phyloP scores from a whole-genome alignment of 805 yeast genomes.

The Saccharomycopsis javanensis region DNA sequence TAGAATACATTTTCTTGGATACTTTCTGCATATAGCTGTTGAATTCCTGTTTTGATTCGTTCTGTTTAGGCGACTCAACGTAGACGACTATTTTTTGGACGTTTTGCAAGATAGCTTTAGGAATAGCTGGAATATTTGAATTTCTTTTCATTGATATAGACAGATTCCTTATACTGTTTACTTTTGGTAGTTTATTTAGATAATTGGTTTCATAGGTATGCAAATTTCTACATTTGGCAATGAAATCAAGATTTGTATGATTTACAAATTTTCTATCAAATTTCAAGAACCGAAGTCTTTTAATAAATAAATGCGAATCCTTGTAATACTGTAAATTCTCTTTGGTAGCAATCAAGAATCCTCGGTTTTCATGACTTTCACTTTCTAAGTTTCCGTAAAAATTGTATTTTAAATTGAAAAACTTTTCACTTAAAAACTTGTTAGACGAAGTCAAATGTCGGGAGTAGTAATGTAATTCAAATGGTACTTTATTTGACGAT shows the following conservation, averaged over 20 bases:
- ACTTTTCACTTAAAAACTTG: background rate
- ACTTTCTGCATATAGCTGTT: background rate
- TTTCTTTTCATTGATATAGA: background rate
- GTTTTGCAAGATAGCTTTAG: background rate
- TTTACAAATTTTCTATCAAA: background rate
- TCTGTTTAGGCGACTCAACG: background rate
- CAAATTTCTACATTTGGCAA: background rate
- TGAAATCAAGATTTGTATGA: background rate
- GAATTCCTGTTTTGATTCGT: background rate
- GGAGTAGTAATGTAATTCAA: background rate
- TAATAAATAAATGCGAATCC: background rate
- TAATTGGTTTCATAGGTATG: background rate
- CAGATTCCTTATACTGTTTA: background rate
- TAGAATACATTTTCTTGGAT: background rate
- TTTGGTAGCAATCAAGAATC: background rate
- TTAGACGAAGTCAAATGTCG: background rate
- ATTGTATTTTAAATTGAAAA: background rate
- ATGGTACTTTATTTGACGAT: background rate
- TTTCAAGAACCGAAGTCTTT: background rate
- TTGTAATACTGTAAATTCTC: background rate
- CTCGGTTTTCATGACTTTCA: background rate
- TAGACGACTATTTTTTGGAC: background rate
- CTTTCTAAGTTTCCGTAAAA: background rate
- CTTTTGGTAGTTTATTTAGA: background rate
- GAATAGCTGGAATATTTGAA: background rate